phyloP scores from a whole-genome alignment of 208 protist species.

The Leishmania amazonensis region DNA sequence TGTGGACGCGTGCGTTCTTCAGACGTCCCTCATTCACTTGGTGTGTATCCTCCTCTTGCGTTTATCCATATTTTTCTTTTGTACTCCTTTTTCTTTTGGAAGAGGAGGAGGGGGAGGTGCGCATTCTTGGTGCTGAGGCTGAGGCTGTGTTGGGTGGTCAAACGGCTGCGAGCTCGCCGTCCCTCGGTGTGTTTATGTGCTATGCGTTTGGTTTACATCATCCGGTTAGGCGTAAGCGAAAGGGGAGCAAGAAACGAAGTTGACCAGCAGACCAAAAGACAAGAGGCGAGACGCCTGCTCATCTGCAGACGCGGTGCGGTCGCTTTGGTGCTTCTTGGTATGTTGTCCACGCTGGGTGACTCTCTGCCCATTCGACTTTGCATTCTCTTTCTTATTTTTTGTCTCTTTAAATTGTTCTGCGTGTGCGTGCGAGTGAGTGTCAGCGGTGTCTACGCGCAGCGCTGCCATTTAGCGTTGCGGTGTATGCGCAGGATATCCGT shows the following conservation, averaged over 20 bases:
- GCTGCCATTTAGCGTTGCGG: background rate
- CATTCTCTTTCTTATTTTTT: background rate
- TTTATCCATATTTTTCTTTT: background rate
- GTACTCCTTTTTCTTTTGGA: background rate
- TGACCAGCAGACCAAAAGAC: background rate
- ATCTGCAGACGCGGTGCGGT: background rate
- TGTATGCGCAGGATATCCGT: background rate
- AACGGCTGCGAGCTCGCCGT: background rate
- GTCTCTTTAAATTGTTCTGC: background rate
- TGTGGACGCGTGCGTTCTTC: background rate
- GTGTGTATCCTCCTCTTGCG: background rate
- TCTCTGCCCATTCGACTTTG: background rate
- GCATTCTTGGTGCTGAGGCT: background rate
- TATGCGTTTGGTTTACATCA: background rate
- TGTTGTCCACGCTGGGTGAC: background rate
- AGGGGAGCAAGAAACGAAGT: background rate
- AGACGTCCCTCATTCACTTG: background rate
- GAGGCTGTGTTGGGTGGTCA: background rate
- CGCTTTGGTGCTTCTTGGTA: background rate
- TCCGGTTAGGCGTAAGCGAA: background rate
- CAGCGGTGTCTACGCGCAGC: background rate
- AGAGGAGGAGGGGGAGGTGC: background rate
- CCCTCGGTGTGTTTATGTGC: background rate
- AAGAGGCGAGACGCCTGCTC: background rate
- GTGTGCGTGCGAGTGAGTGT: background rate